Conservation (phyloP, 768 basidiomycete species). For the Lyophyllum atratum region DNA sequence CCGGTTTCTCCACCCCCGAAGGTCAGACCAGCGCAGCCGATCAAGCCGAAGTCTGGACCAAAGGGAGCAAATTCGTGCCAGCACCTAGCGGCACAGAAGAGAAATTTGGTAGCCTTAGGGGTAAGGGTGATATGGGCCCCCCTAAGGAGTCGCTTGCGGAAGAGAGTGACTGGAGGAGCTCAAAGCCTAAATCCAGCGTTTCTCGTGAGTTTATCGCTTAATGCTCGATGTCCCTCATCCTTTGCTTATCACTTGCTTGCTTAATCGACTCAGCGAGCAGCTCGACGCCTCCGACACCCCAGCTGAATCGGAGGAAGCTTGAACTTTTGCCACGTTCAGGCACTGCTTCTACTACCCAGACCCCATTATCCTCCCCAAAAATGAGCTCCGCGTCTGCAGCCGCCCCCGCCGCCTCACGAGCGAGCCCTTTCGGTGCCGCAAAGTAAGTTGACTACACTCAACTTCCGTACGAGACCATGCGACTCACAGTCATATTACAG, state of each 20-base stretch:
- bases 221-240: neutral
- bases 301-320: constrained; percentile 75
- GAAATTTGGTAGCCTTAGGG: constrained; percentile 49
- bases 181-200: constrained; percentile 48
- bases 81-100: constrained; percentile 40
- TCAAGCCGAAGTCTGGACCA: constrained; percentile 76
- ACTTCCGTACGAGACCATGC: neutral
- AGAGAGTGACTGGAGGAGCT: constrained; percentile 74
- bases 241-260: neutral
- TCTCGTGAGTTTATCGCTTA: constrained; percentile 56
- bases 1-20: constrained; percentile 53
- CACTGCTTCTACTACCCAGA: constrained; percentile 63
- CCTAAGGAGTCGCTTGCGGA: constrained; percentile 49
- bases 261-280: constrained; percentile 50
- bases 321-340: constrained; percentile 84
- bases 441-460: constrained; percentile 44
- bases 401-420: constrained; percentile 32
- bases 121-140: constrained; percentile 56
- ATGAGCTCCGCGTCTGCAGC: constrained; percentile 48
- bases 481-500: constrained; percentile 35
- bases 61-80: constrained; percentile 74
- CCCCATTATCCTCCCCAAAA: constrained; percentile 81
- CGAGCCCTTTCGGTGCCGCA: constrained; percentile 89
- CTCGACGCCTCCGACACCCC: constrained; percentile 83
- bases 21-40: constrained; percentile 59